A percentile compares a stretch with the other conserved stretches of the same genome.
Evolutionary conservation across 2,329 filamentous ascomycete species (phyloP).

Genomic region (Daldinia eschscholtzii): DNA sequence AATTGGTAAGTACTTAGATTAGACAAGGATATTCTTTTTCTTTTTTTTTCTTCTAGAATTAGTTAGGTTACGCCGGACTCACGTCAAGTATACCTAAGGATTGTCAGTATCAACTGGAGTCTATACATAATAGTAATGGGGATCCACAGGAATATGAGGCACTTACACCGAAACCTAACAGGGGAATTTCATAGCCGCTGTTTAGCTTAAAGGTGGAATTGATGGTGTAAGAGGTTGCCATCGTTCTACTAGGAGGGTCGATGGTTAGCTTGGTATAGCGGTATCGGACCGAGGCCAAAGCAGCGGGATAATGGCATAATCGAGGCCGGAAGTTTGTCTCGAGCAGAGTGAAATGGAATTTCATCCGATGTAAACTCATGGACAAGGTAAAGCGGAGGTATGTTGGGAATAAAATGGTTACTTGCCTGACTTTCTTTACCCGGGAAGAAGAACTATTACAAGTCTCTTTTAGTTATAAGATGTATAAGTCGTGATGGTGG

Average conservation of each 20-base stretch:
- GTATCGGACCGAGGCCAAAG: not conserved
- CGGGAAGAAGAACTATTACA: not conserved
- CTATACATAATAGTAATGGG: not conserved
- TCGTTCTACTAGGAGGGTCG: slow-evolving; percentile 50
- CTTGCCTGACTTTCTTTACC: slow-evolving; percentile 4
- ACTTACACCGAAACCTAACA: slow-evolving; percentile 67
- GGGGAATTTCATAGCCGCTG: slow-evolving; percentile 66
- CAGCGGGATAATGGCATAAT: not conserved
- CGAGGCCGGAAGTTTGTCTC: slow-evolving; percentile 1
- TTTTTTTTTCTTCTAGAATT: not conserved
- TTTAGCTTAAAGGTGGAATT: slow-evolving; percentile 65
- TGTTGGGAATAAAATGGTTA: not conserved
- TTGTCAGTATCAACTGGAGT: slow-evolving; percentile 24
- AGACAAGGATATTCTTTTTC: not conserved
- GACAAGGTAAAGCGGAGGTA: not conserved
- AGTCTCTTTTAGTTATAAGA: not conserved
- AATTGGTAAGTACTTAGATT: slow-evolving; percentile 30
- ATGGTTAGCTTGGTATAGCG: slow-evolving; percentile 16
- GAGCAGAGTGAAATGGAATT: not conserved
- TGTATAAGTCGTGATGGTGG: not conserved
- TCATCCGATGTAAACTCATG: slow-evolving; percentile 1
- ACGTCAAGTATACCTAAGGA: slow-evolving; percentile 66
- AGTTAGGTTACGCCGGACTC: slow-evolving; percentile 41
- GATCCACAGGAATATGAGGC: not conserved
- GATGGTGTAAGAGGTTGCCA: slow-evolving; percentile 61